Conservation (phyloP, 805 yeast genomes). For the Cyberlindnera samutprakarnensis region DNA sequence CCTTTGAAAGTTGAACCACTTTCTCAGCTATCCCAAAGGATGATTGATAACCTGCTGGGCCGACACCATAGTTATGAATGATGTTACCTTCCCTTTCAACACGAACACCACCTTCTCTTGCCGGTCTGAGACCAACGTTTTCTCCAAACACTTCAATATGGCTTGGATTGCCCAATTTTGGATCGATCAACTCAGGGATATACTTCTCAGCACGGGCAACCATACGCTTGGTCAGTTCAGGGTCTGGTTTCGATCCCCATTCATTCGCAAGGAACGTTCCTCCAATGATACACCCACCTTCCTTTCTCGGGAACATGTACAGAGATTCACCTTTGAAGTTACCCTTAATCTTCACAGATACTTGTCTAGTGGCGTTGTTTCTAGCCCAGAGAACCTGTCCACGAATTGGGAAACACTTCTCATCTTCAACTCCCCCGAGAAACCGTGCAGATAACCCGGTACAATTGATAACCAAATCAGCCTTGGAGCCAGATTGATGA, state of each 20-base stretch:
- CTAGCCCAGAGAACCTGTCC: constrained; percentile 47
- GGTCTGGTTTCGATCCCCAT: constrained; percentile 31
- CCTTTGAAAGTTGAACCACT: constrained; percentile 31
- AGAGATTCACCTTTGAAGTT: constrained; percentile 36
- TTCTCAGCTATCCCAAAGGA: constrained; percentile 55
- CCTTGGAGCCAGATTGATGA: constrained; percentile 30
- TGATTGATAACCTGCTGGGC: constrained; percentile 72
- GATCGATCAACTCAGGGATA: constrained; percentile 26
- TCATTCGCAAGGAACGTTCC: constrained; percentile 33
- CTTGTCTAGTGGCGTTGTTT: constrained; percentile 19
- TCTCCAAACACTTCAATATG: constrained; percentile 39
- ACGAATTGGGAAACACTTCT: constrained; percentile 40
- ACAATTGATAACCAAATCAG: constrained; percentile 50
- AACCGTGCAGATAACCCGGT: constrained; percentile 44
- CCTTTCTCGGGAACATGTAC: constrained; percentile 63
- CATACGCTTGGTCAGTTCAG: constrained; percentile 39
- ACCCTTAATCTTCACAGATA: constrained; percentile 26
- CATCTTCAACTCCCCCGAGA: constrained; percentile 40
- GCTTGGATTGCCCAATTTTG: constrained; percentile 21
- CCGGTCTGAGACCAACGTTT: constrained; percentile 66
- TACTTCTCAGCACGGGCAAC: constrained; percentile 19
- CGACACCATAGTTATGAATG: constrained; percentile 66
- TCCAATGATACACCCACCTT: constrained; percentile 67
- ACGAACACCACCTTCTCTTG: constrained; percentile 51
- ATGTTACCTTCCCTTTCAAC: constrained; percentile 36